These are phyloP conservation scores for Cinnamomum chago DNA, from an alignment of 164 flowering plant species.

Conservation along the genomic window DNA sequence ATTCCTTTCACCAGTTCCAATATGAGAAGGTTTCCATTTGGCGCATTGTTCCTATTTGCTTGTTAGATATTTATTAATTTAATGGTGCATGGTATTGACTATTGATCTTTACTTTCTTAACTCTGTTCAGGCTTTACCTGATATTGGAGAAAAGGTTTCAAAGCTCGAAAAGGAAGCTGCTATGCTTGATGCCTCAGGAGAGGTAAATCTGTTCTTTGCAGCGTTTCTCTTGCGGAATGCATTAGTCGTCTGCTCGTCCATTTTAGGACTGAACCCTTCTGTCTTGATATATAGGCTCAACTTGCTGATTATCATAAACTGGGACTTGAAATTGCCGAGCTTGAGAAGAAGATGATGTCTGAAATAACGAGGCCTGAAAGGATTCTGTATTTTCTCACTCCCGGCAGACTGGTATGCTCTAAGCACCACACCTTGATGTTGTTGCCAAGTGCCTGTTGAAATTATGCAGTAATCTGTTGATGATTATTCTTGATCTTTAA, in stretches of 20 bases:
- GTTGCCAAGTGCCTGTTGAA: not conserved
- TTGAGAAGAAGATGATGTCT: constrained; percentile 91
- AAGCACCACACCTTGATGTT: not conserved
- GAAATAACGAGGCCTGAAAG: constrained; percentile 94
- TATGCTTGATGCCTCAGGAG: constrained; percentile 85
- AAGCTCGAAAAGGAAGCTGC: constrained; percentile 86
- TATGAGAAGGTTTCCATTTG: constrained; percentile 71
- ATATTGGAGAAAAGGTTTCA: constrained; percentile 66
- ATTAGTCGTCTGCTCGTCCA: not conserved
- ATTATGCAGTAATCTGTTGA: not conserved
- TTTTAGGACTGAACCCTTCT: not conserved
- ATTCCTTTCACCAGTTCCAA: constrained; percentile 98
- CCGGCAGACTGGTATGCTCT: constrained; percentile 90
- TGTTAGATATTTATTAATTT: not conserved
- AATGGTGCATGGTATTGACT: not conserved
- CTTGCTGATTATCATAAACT: constrained; percentile 88
- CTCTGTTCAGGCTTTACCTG: constrained; percentile 74
- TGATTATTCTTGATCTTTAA: too few species aligned
- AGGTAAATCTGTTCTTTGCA: constrained; percentile 38
- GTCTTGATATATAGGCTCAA: constrained; percentile 48
- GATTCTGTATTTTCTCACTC: constrained; percentile 67
- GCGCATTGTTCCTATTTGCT: not conserved
- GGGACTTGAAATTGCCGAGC: constrained; percentile 64
- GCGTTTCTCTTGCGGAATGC: not conserved
- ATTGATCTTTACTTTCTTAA: not conserved